A percentile compares a stretch with the other conserved stretches of the same genome.
Evolutionary conservation across 2,329 filamentous ascomycete genomes (phyloP).

Genomic region (Tolypocladium endophyticum): DNA sequence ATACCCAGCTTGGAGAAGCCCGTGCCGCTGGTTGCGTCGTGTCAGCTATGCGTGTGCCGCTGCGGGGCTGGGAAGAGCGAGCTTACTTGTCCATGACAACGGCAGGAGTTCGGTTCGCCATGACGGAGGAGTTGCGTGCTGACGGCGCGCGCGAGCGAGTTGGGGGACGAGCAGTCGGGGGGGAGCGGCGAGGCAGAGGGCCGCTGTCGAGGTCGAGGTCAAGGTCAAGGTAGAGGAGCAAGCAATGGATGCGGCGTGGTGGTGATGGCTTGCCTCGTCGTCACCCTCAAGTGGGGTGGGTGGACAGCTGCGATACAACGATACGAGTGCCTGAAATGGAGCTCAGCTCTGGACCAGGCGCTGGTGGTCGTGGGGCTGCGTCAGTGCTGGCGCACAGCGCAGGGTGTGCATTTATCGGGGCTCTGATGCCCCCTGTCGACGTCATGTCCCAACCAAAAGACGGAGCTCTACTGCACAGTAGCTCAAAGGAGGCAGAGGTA

Average conservation of each 20-base stretch:
- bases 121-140: constrained; percentile 29
- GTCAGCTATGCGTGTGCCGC: constrained; percentile 17
- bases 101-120: constrained; percentile 98
- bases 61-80: constrained; percentile 20
- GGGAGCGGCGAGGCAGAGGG: neutral
- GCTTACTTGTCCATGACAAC: constrained; percentile 99
- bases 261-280: constrained; percentile 4
- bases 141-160: constrained; percentile 8
- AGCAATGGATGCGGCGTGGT: constrained; percentile 1
- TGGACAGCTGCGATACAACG: neutral
- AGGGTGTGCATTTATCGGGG: neutral
- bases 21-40: constrained; percentile 64
- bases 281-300: constrained; percentile 4
- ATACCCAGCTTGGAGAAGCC: constrained; percentile 97
- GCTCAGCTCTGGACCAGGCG: neutral
- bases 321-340: neutral
- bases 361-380: neutral
- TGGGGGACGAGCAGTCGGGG: neutral
- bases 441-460: neutral
- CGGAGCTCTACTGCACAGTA: neutral
- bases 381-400: neutral
- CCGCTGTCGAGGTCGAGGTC: constrained; percentile 1
- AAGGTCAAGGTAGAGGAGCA: constrained; percentile 1
- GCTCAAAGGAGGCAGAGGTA: too few species aligned
- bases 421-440: neutral